Base-by-base conservation (phyloP, 441 rosid genomes). In the California macrophylla region DNA sequence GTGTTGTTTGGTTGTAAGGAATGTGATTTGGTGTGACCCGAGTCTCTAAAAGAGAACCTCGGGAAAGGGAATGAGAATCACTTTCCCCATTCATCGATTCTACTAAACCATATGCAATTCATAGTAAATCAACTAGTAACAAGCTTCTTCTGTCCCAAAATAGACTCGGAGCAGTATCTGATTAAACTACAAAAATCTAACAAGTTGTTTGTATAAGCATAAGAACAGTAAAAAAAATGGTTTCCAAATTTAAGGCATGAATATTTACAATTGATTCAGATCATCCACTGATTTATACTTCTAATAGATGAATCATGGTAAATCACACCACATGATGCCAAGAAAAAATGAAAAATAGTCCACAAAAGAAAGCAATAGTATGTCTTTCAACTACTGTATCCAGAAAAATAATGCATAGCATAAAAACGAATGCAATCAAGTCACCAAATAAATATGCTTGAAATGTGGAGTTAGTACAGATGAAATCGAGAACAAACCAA, bases 401-500 rank as follows among this genome's bases (percentile, higher is more conserved):
- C 12, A 13, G n/a, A 8, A 52, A 36, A 28, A 56, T 20, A 72
- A 26, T 36, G 52, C 13, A 54, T 30, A 25, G 12, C 24, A 60
- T 7, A 66, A 56, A 66, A 56, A 56, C 4, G 15, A 56, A 15
- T n/a, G 10, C 47, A 64, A 66, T 24, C 40, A 66, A 66, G 1
- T 38, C 52, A 6, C 56, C 4, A 28, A 74, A 64, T 36, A 69
- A 58, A 12, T 38, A 72, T 52, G 38, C 66, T 67, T 56, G n/a
- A 23, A 16, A 50, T 69, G 50, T 25, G 56, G 64, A 72, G 66
- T 66, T 42, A 69, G 32, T 50, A 68, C 45, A 16, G 21, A 63
- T 56, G 24, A 67, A 70, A 29, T 66, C 4, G 54, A 74, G 79
- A 80, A 68, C 92, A 69, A 77, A 91, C 98, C 98, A 74, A 94